Base-by-base conservation (phyloP, 768 basidiomycete genomes). In the Asterophora lycoperdoides region DNA sequence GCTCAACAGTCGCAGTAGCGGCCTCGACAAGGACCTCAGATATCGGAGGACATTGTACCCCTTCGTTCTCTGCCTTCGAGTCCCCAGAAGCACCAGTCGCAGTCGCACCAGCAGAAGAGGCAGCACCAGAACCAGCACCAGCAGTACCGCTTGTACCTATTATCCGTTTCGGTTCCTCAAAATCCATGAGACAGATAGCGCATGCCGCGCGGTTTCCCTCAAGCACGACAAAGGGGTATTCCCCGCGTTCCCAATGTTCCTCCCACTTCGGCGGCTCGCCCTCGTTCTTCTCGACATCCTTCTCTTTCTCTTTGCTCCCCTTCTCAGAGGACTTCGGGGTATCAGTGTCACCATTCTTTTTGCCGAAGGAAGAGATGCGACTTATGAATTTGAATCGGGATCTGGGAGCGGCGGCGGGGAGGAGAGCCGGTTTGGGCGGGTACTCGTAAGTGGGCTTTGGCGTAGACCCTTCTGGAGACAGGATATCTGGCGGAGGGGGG, bases 171-270 rank as follows among this genome's bases (percentile, higher is more conserved):
- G 89, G 89, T 64, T 85, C 86, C 55, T 86, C 86, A 54, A 90
- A 93, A 63, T 92, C 89, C 77, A 86, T 75, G 55, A 92, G 68
- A 63, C 90, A 92, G 46, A 91, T 88, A 19, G 87, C 86, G 63
- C 89, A 92, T 13, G 84, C 79, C 4, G 90, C 90, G 44, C 89
- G 83, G 60, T 92, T 89, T 18, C 80, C 84, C 56, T 90, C 87
- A 32, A 93, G 73, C 36, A 84, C 70, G 30, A 93, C 86, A 63
- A 92, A 91, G 1, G 90, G 89, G 63, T 86, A 86, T 43, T 83
- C 82, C 33, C 79, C 76, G 36, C 76, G 73, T 57, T 89, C 89
- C 85, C 87, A 93, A 43, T 80, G 74, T 46, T 84, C 84, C 56
- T 90, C 85, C 86, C 88, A 91, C 11, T 77, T 74, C 53, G 74